Conservation (phyloP, 345 rosid genomes). For the Pugionium dolabratum region DNA sequence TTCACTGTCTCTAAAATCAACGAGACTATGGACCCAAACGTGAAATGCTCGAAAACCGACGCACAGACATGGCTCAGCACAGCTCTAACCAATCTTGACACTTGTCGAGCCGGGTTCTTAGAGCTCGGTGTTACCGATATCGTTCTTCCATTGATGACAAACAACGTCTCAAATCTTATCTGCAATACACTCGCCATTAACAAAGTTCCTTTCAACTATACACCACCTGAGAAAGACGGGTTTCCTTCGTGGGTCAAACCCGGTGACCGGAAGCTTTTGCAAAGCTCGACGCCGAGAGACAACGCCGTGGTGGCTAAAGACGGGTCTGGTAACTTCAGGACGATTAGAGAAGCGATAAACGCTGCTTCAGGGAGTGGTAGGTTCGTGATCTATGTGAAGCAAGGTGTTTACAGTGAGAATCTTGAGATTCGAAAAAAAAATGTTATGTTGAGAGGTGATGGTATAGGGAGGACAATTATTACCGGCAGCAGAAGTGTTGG, state of each 20-base stretch:
- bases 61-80: constrained; percentile 91
- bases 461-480: constrained; percentile 65
- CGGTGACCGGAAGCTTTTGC: constrained; percentile 79
- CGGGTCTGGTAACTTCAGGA: constrained; percentile 73
- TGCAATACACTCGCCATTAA: constrained; percentile 71
- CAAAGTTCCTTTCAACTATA: constrained; percentile 51
- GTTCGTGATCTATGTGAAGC: constrained; percentile 71
- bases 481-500: constrained; percentile 88
- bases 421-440: constrained; percentile 59
- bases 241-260: constrained; percentile 79
- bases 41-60: constrained; percentile 60
- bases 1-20: constrained; percentile 53
- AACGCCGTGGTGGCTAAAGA: constrained; percentile 83
- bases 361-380: constrained; percentile 68
- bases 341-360: constrained; percentile 61
- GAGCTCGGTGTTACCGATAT: constrained; percentile 67
- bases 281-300: constrained; percentile 49
- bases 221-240: constrained; percentile 48
- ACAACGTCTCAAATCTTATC: constrained; percentile 69
- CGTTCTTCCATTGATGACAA: constrained; percentile 65
- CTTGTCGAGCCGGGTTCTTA: constrained; percentile 64
- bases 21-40: constrained; percentile 47
- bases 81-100: constrained; percentile 84
- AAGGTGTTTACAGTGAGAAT: constrained; percentile 71
- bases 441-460: constrained; percentile 87